A percentile compares a stretch with the other conserved stretches of the same genome.
These are phyloP conservation scores for Aurantiochytrium sp. DNA, from an alignment of 108 stramenopile species.

Conservation along the genomic window DNA sequence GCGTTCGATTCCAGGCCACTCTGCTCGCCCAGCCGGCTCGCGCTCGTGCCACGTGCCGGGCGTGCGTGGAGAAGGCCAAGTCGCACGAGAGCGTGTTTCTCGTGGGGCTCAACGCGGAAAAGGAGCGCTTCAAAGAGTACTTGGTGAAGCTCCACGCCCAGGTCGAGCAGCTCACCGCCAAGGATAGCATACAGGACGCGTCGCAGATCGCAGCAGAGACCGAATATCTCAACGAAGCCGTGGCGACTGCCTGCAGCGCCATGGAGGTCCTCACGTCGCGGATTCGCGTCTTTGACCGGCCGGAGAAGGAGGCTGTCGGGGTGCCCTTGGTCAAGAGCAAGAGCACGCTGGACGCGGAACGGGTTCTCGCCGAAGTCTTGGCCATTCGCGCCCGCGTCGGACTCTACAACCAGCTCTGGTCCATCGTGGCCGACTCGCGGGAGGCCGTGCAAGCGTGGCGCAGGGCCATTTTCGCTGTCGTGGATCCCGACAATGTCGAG, in stretches of 20 bases:
- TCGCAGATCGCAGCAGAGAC: neutral
- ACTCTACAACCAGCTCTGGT: neutral
- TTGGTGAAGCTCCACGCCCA: neutral
- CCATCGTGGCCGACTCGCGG: neutral
- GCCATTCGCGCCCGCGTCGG: neutral
- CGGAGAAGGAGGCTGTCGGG: neutral
- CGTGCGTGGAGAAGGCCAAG: neutral
- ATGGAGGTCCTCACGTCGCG: neutral
- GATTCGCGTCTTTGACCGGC: constrained; percentile 2
- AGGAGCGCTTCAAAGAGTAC: neutral
- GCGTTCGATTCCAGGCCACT: neutral
- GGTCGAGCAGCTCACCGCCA: neutral
- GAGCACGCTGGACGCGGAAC: neutral
- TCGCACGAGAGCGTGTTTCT: neutral
- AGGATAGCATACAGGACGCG: neutral
- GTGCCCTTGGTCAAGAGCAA: neutral
- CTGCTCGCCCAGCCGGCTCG: neutral
- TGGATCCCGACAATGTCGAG: neutral
- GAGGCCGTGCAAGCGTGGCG: neutral
- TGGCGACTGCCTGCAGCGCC: neutral
- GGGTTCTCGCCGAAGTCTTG: neutral
- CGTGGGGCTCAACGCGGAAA: neutral
- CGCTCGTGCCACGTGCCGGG: neutral
- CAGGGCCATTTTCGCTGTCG: neutral
- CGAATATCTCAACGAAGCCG: neutral